Percentiles rank a stretch among this genome's conserved stretches.
These are phyloP conservation scores for Rhododendron henanense DNA, from an alignment of 148 eudicot genomes.

Conservation along the genomic window DNA sequence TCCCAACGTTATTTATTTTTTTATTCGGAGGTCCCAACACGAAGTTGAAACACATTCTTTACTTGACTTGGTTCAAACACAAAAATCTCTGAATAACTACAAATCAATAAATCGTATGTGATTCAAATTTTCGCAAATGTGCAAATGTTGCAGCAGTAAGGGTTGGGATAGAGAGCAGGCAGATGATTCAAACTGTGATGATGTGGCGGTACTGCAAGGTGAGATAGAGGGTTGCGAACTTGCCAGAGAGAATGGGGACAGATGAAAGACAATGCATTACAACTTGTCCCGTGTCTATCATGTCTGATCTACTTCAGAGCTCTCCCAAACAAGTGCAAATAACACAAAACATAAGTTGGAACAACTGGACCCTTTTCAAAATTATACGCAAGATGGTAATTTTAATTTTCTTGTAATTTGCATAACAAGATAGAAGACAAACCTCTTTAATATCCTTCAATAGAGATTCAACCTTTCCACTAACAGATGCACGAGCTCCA, in stretches of 20 bases:
- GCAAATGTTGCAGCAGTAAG: background rate
- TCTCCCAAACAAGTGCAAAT: conserved; percentile 6
- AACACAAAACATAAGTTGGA: background rate
- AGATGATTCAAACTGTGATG: background rate
- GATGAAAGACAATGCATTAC: background rate
- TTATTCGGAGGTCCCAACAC: background rate
- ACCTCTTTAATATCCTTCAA: conserved; percentile 80
- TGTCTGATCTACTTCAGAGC: background rate
- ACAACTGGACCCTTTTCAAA: background rate
- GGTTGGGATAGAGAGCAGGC: background rate
- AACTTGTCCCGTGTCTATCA: background rate
- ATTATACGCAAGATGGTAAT: background rate
- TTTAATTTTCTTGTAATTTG: background rate
- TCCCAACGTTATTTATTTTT: background rate
- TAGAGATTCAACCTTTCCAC: conserved; percentile 59
- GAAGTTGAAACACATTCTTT: background rate
- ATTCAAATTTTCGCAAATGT: background rate
- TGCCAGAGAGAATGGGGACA: background rate
- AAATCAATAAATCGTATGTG: background rate
- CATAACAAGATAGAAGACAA: conserved; percentile 13
- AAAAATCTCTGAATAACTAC: background rate
- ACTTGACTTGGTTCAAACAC: background rate
- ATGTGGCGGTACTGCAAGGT: background rate
- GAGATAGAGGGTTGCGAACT: background rate
- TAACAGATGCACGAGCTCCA: conserved; percentile 80